Base-by-base conservation (phyloP, 208 protist genomes). In the Acanthamoeba rhysodes region DNA sequence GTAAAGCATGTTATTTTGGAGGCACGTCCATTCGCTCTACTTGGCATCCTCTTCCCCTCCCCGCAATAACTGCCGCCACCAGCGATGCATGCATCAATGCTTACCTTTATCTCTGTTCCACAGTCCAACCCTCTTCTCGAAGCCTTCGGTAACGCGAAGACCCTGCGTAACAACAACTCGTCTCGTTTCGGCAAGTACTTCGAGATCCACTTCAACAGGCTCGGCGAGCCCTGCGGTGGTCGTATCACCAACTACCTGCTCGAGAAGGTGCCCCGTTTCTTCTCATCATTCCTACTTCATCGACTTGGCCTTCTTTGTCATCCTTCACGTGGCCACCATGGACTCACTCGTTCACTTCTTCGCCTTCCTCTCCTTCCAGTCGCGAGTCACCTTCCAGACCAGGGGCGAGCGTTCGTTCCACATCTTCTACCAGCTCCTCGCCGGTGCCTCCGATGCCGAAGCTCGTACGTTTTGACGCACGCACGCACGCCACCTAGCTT, bases 161-260 rank as follows among this genome's bases (percentile, higher is more conserved):
- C 97, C 32, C 55, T 97, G 16, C 68, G 96, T 48, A 98, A 98
- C 87, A 97, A 98, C 94, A 98, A 98, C 88, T 98, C 97, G 8
- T 96, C 93, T 8, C 95, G 97, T 76, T 98, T 98, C 50, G 96
- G 96, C 62, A 97, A 97, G 92, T 97, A 97, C 48, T 95, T 97
- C 66, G 96, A 97, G 68, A 97, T 97, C 90, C 48, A 95, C 27
- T 97, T 97, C 70, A 91, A 96, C 94, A 92, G 45, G 41, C 48
- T 72, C 27, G 96, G 95, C 64, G 59, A 87, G 22, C 87, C 90
- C 16, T 64, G 48, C 55, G 96, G 96, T 55, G 96, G 94, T 70
- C 55, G 66, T 90, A 90, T 97, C 29, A 96, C 70, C 78, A 97
- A 96, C 76, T 97, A 93, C 87, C 62, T 93, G 87, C 87, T 93